A percentile compares a stretch with the other conserved stretches of the same genome.
Conservation (phyloP, 495 filamentous ascomycete species). For the Aspergillus avenaceus region DNA sequence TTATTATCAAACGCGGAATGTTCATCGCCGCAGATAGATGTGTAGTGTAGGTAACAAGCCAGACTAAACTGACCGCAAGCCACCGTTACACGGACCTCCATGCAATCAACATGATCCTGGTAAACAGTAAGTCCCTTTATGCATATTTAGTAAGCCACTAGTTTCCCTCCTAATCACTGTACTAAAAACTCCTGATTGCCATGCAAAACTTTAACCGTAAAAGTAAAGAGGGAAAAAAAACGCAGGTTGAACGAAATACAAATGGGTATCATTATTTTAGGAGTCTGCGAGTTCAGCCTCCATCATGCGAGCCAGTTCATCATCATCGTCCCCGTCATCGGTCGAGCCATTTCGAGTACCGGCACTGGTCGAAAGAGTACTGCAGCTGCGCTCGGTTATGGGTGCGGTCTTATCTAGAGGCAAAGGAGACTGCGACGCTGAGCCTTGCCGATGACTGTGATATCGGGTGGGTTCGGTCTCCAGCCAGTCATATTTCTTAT, state of each 20-base stretch:
- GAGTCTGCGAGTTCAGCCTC: slow-evolving; percentile 21
- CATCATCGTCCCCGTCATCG: slow-evolving; percentile 17
- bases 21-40: no score
- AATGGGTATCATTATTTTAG: slow-evolving; percentile 9
- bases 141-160: neutral
- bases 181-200: neutral
- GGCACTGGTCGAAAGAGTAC: neutral
- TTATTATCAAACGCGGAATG: no score
- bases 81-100: no score
- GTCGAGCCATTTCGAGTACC: neutral
- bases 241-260: neutral
- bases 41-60: no score
- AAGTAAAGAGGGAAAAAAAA: neutral
- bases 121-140: no score
- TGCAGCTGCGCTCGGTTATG: slow-evolving; percentile 1
- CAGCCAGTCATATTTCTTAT: slow-evolving; percentile 26
- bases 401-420: neutral
- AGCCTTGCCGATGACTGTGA: neutral
- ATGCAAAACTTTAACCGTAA: slow-evolving; percentile 1
- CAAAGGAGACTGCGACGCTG: neutral
- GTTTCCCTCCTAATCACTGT: no score
- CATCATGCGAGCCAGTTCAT: slow-evolving; percentile 22
- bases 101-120: no score
- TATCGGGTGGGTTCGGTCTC: neutral
- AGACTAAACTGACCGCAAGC: no score